Conservation (phyloP, 176 grass and related monocot genomes). For the Bonia amplexicaulis region DNA sequence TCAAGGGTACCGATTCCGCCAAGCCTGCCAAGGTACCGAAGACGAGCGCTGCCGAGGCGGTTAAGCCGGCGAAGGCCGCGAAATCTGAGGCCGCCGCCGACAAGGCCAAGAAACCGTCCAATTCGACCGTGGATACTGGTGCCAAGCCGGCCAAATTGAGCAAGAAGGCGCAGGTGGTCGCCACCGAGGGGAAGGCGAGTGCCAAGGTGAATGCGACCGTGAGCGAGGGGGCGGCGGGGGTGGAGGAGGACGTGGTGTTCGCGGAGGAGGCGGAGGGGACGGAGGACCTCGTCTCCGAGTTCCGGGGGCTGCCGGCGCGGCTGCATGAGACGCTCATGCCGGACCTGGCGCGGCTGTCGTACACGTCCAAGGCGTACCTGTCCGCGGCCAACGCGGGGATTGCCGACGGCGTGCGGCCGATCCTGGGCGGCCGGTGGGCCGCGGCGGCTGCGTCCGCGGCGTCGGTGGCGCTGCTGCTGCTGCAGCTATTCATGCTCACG, state of each 20-base stretch:
- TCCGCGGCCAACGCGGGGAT: slow-evolving; percentile 77
- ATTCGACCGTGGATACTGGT: slow-evolving; percentile 14
- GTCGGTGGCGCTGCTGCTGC: slow-evolving; percentile 50
- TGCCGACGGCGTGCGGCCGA: slow-evolving; percentile 59
- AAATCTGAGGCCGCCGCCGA: slow-evolving; percentile 43
- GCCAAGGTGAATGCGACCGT: slow-evolving; percentile 17
- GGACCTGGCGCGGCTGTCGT: slow-evolving; percentile 78
- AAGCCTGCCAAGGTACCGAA: slow-evolving; percentile 35
- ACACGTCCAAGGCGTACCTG: slow-evolving; percentile 80
- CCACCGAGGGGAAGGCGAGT: not conserved
- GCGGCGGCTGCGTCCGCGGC: slow-evolving; percentile 47
- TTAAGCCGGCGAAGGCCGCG: slow-evolving; percentile 39
- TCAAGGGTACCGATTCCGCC: slow-evolving; percentile 27
- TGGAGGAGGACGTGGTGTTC: slow-evolving; percentile 34
- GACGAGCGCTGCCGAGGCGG: slow-evolving; percentile 21
- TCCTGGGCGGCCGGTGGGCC: slow-evolving; percentile 64
- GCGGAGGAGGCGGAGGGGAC: slow-evolving; percentile 37
- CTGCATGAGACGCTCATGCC: slow-evolving; percentile 71
- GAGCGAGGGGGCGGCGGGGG: slow-evolving; percentile 1
- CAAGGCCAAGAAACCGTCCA: slow-evolving; percentile 51
- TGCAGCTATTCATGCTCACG: slow-evolving; percentile 66
- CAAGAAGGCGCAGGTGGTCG: slow-evolving; percentile 41
- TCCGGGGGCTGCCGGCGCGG: slow-evolving; percentile 55
- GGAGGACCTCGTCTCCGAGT: slow-evolving; percentile 71
- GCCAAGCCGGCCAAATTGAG: slow-evolving; percentile 40